Percentiles rank a stretch among this genome's conserved stretches.
phyloP scores from a whole-genome alignment of 768 basidiomycete species.

The Phlebiopsis flavidoalba region DNA sequence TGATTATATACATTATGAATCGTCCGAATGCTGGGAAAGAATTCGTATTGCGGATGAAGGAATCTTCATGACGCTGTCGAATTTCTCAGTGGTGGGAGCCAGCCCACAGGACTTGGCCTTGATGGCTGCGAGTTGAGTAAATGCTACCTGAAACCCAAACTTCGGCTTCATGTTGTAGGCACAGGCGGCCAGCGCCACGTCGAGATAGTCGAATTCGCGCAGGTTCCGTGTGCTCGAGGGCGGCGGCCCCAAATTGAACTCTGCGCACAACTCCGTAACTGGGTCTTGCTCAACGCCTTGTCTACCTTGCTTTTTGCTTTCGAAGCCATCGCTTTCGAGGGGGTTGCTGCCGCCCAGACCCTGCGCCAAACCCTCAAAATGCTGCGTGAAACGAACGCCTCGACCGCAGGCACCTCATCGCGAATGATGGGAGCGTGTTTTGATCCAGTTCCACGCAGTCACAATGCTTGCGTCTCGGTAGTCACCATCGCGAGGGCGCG shows the following conservation, averaged over 20 bases:
- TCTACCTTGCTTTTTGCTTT: not conserved
- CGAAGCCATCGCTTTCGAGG: not conserved
- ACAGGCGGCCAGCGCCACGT: conserved; percentile 36
- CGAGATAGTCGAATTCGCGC: not conserved
- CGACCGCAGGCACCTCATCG: conserved; percentile 38
- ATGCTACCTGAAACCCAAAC: conserved; percentile 55
- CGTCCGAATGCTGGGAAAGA: not conserved
- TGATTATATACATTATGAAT: not conserved
- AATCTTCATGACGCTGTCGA: conserved; percentile 6
- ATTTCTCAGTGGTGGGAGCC: conserved; percentile 8
- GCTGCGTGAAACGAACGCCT: conserved; percentile 6
- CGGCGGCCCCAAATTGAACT: not conserved
- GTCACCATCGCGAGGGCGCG: too few species aligned
- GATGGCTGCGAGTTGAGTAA: conserved; percentile 44
- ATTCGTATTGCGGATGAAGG: not conserved
- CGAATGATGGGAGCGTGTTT: conserved; percentile 11
- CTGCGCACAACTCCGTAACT: not conserved
- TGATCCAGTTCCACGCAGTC: conserved; percentile 29
- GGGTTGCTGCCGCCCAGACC: not conserved
- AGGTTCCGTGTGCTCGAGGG: not conserved
- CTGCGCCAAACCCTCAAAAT: not conserved
- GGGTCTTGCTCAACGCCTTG: not conserved
- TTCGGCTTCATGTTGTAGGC: conserved; percentile 33
- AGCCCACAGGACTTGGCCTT: conserved; percentile 37
- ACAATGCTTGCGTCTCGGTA: conserved; percentile 29